Evolutionary conservation across 140 eudicot species (phyloP).

Genomic region (Flaveria floridana): DNA sequence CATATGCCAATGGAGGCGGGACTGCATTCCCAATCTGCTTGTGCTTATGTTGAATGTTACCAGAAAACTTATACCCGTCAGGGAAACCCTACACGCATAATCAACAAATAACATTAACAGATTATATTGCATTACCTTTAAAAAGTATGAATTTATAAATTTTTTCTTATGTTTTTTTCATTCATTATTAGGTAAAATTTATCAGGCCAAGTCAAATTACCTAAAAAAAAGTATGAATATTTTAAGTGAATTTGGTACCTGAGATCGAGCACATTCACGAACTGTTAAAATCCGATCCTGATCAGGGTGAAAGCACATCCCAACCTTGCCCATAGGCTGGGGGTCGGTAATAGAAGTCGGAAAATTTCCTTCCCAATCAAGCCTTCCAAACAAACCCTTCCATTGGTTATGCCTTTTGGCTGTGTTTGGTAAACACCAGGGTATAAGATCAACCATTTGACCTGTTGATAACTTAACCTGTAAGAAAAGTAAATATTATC

Average conservation of each 20-base stretch:
- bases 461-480: slow-evolving; percentile 67
- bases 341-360: slow-evolving; percentile 74
- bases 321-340: slow-evolving; percentile 73
- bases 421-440: slow-evolving; percentile 65
- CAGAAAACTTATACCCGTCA: slow-evolving; percentile 61
- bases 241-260: slow-evolving; percentile 37
- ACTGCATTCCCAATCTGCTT: slow-evolving; percentile 85
- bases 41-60: slow-evolving; percentile 63
- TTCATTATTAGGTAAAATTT: not conserved
- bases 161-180: not conserved
- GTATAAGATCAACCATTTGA: slow-evolving; percentile 59
- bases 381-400: slow-evolving; percentile 70
- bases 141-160: no score
- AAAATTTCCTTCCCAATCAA: slow-evolving; percentile 76
- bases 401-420: slow-evolving; percentile 74
- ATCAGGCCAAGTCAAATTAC: not conserved
- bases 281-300: slow-evolving; percentile 69
- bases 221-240: not conserved
- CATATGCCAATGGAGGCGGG: slow-evolving; percentile 75
- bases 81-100: slow-evolving; percentile 57
- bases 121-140: not conserved
- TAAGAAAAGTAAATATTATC: not conserved
- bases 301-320: slow-evolving; percentile 76
- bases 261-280: slow-evolving; percentile 77
- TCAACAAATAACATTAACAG: not conserved